Evolutionary conservation across 192 early-diverging fungal genomes (phyloP).

Genomic region (Coemansia pectinata): DNA sequence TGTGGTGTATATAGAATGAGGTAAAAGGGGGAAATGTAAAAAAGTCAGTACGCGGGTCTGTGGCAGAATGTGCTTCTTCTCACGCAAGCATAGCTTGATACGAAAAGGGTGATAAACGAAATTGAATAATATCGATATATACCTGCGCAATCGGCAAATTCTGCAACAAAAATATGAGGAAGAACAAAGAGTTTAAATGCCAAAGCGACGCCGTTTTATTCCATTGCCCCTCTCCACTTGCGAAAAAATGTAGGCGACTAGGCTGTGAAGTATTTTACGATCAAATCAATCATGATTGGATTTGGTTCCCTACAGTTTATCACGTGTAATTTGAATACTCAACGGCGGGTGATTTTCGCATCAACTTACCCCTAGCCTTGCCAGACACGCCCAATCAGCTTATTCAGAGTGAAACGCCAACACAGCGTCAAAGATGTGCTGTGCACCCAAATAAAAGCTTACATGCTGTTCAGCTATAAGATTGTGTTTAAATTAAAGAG

Average conservation of each 20-base stretch:
- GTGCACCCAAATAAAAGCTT: too few relatives aligned
- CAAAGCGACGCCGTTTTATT: neutral
- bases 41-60: constrained; percentile 18
- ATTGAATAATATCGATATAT: constrained; percentile 27
- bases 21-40: neutral
- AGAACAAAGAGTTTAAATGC: neutral
- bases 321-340: neutral
- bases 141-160: constrained; percentile 59
- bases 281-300: neutral
- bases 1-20: constrained; percentile 1
- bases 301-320: neutral
- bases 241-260: constrained; percentile 1
- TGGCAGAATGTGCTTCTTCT: constrained; percentile 53
- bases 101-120: constrained; percentile 12
- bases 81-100: constrained; percentile 24
- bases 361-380: too few relatives aligned
- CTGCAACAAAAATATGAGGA: constrained; percentile 44
- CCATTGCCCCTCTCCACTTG: neutral
- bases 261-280: neutral
- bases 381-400: too few relatives aligned
- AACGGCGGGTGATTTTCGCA: too few relatives aligned
- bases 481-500: too few relatives aligned
- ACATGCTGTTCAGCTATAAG: too few relatives aligned
- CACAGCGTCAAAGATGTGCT: too few relatives aligned
- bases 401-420: too few relatives aligned